Evolutionary conservation across 2,329 filamentous ascomycete species (phyloP), one percentile per base, ranked within the genome.

Genomic region (Fusarium haematococcum): DNA sequence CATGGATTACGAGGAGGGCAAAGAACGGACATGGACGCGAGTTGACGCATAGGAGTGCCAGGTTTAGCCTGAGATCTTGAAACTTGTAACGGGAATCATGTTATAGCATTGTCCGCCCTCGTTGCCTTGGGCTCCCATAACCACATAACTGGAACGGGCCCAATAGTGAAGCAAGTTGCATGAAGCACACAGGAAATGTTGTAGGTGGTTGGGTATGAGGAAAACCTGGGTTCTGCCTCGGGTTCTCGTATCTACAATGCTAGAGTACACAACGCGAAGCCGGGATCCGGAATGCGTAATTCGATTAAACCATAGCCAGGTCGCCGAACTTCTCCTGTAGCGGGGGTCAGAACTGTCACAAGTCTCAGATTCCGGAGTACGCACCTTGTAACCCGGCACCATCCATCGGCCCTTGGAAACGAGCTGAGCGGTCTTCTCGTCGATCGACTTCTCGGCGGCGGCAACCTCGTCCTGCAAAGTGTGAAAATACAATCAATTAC

Each of bases 401-500:
- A 92, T 91, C 97, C 97, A 99, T 91, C 95, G 94, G 85, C 96
- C 96, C 93, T 97, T 98, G 86, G 94, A 94, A 77, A 99, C 95
- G 84, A 99, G 91, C 88, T 97, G 92, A 81, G 92, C 88, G 80
- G 96, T 98, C 91, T 97, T 97, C 91, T 98, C 92, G 88, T 98
- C 96, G 85, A 99, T 98, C 79, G 97, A 96, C 80, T 97, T 95
- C 85, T 95, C 94, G 80, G 96, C 97, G 79, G 94, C 91, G 73
- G 94, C 94, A 85, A 99, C 94, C 83, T 99, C 97, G 85, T 98
- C 97, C 95, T 97, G 81, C 75, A 75, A 56, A 67, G 56, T 65
- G 75, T 74, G 71, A 78, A 79, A 71, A 82, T 80, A 77, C 72
- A 63, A 57, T 37, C 50, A 64, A 33, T 57, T 18, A 45, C 18